Evolutionary conservation across 345 rosid species (phyloP).

Genomic region (Eucalyptus sideroxylon): DNA sequence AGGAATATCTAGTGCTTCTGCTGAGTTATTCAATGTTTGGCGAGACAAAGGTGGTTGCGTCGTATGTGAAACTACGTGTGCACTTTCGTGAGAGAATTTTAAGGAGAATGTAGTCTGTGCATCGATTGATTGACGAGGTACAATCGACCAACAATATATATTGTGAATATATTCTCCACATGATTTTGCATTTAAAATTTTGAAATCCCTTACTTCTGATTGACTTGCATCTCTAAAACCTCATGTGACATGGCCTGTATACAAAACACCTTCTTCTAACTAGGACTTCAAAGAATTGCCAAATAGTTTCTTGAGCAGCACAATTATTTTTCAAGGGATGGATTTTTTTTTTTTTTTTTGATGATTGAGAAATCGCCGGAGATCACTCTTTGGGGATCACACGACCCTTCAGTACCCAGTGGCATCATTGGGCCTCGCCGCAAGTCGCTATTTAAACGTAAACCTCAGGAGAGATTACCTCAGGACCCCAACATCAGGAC

Average conservation of each 20-base stretch:
- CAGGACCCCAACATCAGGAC: too few species aligned
- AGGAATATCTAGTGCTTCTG: not conserved
- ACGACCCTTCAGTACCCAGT: too few species aligned
- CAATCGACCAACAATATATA: not conserved
- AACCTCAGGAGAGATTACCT: too few species aligned
- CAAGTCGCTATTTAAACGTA: too few species aligned
- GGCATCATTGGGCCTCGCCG: rapidly evolving
- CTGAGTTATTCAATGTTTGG: not conserved
- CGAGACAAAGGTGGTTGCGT: not conserved
- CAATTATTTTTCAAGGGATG: not conserved
- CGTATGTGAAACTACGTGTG: not conserved
- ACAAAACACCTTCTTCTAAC: not conserved
- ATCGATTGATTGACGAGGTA: not conserved
- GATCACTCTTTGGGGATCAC: too few species aligned
- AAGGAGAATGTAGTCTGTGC: not conserved
- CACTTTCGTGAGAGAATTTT: not conserved
- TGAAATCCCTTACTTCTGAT: not conserved
- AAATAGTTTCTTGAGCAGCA: not conserved
- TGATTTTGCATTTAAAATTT: not conserved
- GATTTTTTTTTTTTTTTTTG: too few species aligned
- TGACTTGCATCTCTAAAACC: not conserved
- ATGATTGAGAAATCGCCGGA: too few species aligned
- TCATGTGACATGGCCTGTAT: not conserved
- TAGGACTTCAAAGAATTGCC: not conserved
- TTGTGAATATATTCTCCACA: not conserved